These are phyloP conservation scores for Globisporangium uncinulatum DNA, from an alignment of 352 stramenopile genomes.

Conservation along the genomic window DNA sequence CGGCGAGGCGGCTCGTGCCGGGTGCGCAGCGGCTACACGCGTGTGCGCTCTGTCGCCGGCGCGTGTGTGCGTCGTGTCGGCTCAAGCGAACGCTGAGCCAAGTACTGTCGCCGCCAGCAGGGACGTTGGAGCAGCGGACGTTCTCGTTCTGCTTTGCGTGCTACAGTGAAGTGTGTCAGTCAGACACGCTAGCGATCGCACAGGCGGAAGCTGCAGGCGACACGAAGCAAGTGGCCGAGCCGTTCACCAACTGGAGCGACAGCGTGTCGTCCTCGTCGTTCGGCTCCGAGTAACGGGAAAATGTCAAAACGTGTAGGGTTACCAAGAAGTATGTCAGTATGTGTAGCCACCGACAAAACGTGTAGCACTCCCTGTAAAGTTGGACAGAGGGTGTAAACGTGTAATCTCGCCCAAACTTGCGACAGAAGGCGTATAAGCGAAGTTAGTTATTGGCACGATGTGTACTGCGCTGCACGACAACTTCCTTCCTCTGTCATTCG, in stretches of 20 bases:
- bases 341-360: too few relatives aligned
- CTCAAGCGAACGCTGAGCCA: constrained; percentile 10
- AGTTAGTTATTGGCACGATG: too few relatives aligned
- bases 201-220: constrained; percentile 18
- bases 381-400: too few relatives aligned
- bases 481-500: too few relatives aligned
- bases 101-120: not conserved
- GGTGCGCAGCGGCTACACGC: not conserved
- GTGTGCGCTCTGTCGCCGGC: constrained; percentile 6
- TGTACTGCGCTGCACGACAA: too few relatives aligned
- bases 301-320: too few relatives aligned
- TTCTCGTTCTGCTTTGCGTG: constrained; percentile 20
- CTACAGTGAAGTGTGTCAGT: constrained; percentile 14
- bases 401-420: too few relatives aligned
- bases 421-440: too few relatives aligned
- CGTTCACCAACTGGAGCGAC: constrained; percentile 4
- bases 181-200: constrained; percentile 14
- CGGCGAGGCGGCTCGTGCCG: too few relatives aligned
- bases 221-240: not conserved
- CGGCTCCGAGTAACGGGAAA: not conserved
- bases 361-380: too few relatives aligned
- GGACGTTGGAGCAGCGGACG: not conserved
- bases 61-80: constrained; percentile 7
- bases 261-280: not conserved
- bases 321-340: too few relatives aligned